phyloP scores from a whole-genome alignment of 1,284 basidiomycete species.

The Tilletia setariae region DNA sequence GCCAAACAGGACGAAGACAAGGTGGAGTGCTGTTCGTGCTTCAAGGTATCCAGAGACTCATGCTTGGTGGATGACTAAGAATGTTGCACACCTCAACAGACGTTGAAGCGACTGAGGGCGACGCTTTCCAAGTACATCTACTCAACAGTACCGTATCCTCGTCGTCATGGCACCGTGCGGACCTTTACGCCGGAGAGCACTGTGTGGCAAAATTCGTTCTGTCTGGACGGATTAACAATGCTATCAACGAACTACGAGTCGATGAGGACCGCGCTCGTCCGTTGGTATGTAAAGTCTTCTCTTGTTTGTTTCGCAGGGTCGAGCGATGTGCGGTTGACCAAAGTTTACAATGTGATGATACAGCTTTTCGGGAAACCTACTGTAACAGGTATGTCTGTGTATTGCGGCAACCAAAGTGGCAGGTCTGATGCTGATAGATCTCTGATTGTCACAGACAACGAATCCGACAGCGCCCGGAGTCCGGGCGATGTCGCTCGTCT shows the following conservation, averaged over 20 bases:
- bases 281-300: not conserved
- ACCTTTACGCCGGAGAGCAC: no score
- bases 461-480: not conserved
- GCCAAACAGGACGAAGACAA: not conserved
- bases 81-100: not conserved
- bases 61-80: no score
- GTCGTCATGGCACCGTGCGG: not conserved
- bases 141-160: not conserved
- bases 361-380: not conserved
- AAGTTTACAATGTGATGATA: no score
- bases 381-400: not conserved
- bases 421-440: not conserved
- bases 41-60: not conserved
- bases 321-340: no score
- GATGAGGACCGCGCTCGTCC: not conserved
- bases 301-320: no score
- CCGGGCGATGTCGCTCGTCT: not conserved
- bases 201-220: not conserved
- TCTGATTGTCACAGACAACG: not conserved
- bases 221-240: no score
- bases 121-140: not conserved
- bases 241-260: not conserved
- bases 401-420: not conserved
- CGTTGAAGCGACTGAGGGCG: conserved; percentile 1
- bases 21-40: not conserved